Conservation (phyloP, 176 grass and related monocot genomes). For the Juncus effusus region DNA sequence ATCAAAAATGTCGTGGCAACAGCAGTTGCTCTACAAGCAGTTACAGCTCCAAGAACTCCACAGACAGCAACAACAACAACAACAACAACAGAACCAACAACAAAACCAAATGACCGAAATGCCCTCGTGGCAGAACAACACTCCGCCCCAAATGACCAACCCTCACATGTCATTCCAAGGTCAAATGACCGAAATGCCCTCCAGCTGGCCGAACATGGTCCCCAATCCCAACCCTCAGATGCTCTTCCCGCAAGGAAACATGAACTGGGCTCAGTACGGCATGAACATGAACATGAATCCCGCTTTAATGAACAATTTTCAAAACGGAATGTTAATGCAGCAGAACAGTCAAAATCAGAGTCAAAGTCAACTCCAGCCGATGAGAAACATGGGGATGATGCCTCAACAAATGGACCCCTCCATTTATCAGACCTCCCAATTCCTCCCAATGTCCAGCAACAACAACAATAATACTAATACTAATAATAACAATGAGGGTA, state of each 20-base stretch:
- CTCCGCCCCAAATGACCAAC: constrained; percentile 31
- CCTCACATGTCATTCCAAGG: constrained; percentile 5
- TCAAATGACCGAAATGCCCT: constrained; percentile 24
- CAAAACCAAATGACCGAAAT: constrained; percentile 61
- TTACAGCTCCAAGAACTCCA: constrained; percentile 75
- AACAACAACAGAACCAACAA: constrained; percentile 47
- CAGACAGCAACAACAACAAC: constrained; percentile 76
- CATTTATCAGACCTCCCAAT: constrained; percentile 74
- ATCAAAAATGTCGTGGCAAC: constrained; percentile 53
- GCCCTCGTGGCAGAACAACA: constrained; percentile 42
- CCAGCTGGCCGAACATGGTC: constrained; percentile 53
- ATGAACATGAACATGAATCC: constrained; percentile 18
- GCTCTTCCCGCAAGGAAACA: constrained; percentile 49
- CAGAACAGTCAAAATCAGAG: not conserved
- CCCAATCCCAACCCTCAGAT: constrained; percentile 40
- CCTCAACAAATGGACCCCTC: constrained; percentile 65
- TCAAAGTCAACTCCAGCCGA: constrained; percentile 53
- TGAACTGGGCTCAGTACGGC: constrained; percentile 60
- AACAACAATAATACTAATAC: constrained; percentile 37
- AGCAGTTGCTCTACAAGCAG: constrained; percentile 84
- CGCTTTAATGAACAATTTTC: constrained; percentile 45
- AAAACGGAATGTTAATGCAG: constrained; percentile 50
- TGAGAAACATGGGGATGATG: constrained; percentile 54
- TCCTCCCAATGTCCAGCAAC: constrained; percentile 56
- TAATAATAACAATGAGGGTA: constrained; percentile 43